Evolutionary conservation across 768 basidiomycete species (phyloP).

Genomic region (Xanthoconium stramineum): DNA sequence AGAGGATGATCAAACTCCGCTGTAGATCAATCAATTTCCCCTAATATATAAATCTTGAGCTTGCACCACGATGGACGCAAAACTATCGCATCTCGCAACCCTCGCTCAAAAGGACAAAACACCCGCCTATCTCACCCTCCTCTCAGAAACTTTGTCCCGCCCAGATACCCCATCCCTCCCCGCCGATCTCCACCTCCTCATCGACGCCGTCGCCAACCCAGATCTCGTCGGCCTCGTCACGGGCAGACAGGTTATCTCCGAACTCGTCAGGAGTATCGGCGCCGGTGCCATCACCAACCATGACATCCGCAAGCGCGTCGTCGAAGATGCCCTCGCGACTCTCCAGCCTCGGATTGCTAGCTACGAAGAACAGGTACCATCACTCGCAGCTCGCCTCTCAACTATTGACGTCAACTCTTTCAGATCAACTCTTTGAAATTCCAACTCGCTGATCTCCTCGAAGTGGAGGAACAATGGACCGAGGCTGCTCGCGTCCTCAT

Average conservation of each 20-base stretch:
- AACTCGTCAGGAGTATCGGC: slow-evolving; percentile 70
- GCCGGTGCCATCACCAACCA: slow-evolving; percentile 51
- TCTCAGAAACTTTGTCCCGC: slow-evolving; percentile 62
- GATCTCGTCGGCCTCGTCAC: slow-evolving; percentile 83
- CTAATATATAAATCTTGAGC: too few species aligned
- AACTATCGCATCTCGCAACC: slow-evolving; percentile 56
- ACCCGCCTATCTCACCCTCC: slow-evolving; percentile 64
- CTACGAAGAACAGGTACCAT: slow-evolving; percentile 89
- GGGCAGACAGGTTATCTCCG: slow-evolving; percentile 81
- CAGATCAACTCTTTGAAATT: slow-evolving; percentile 83
- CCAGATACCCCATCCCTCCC: slow-evolving; percentile 43
- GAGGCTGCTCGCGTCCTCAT: slow-evolving; percentile 90
- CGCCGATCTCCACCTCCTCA: slow-evolving; percentile 63
- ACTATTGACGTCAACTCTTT: slow-evolving; percentile 2
- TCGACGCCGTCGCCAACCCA: slow-evolving; percentile 80
- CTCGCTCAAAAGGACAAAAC: slow-evolving; percentile 86
- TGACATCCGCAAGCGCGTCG: slow-evolving; percentile 64
- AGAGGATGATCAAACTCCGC: too few species aligned
- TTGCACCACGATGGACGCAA: slow-evolving; percentile 49
- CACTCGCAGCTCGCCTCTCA: not conserved
- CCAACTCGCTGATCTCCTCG: slow-evolving; percentile 87
- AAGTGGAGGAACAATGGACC: slow-evolving; percentile 90
- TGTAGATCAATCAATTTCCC: not conserved
- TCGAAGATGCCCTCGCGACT: slow-evolving; percentile 68
- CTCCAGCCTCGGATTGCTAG: slow-evolving; percentile 80